Evolutionary conservation across 1,284 basidiomycete genomes (phyloP).

Genomic region (Malassezia caprae): DNA sequence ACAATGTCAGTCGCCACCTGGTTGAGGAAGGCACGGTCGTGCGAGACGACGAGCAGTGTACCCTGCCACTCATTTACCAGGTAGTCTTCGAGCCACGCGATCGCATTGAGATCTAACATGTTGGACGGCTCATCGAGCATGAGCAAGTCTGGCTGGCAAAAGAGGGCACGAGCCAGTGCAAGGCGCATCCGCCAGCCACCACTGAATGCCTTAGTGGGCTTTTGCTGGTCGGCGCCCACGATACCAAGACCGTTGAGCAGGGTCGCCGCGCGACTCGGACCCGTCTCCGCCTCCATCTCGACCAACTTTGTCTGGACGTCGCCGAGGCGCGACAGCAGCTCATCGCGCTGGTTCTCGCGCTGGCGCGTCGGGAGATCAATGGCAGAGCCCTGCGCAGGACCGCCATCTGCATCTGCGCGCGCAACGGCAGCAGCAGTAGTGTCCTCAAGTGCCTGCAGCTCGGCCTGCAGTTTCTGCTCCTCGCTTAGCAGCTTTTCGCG

Average conservation of each 20-base stretch:
- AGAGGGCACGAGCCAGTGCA: slow-evolving; percentile 85
- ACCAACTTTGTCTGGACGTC: slow-evolving; percentile 83
- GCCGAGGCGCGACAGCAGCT: slow-evolving; percentile 70
- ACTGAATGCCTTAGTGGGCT: slow-evolving; percentile 65
- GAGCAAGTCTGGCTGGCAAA: slow-evolving; percentile 61
- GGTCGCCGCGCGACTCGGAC: slow-evolving; percentile 80
- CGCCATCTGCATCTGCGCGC: slow-evolving; percentile 17
- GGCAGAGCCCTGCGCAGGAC: slow-evolving; percentile 29
- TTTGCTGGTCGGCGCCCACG: slow-evolving; percentile 67
- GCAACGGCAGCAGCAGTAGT: slow-evolving; percentile 25
- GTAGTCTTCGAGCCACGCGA: slow-evolving; percentile 55
- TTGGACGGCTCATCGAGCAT: slow-evolving; percentile 65
- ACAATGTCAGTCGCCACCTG: slow-evolving; percentile 95
- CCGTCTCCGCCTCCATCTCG: slow-evolving; percentile 96
- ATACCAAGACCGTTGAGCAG: slow-evolving; percentile 87
- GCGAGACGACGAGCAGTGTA: slow-evolving; percentile 90
- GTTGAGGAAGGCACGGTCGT: slow-evolving; percentile 97
- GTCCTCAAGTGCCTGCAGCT: slow-evolving; percentile 39
- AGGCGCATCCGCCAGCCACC: slow-evolving; percentile 99
- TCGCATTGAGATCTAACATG: slow-evolving; percentile 61
- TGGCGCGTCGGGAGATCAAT: slow-evolving; percentile 46
- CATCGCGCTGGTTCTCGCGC: slow-evolving; percentile 56
- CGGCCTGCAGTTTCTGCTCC: slow-evolving; percentile 31
- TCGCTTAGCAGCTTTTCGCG: slow-evolving; percentile 41
- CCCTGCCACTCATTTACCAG: slow-evolving; percentile 72